phyloP scores from a whole-genome alignment of 805 yeast species.

The Schwanniomyces sp. region DNA sequence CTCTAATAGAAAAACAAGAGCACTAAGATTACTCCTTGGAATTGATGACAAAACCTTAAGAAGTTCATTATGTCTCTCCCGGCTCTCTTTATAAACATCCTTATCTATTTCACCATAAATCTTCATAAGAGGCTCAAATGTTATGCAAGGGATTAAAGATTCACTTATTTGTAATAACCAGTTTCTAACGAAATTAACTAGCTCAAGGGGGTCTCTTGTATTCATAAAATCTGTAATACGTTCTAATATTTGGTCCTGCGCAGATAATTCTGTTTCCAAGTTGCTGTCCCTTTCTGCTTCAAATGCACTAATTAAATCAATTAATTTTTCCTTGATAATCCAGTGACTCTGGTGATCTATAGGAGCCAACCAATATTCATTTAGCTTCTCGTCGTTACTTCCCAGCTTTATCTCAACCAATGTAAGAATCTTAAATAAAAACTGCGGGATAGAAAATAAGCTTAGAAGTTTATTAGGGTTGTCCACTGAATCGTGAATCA shows the following conservation, averaged over 20 bases:
- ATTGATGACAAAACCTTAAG: constrained; percentile 27
- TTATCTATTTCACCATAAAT: constrained; percentile 10
- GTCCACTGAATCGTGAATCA: constrained; percentile 12
- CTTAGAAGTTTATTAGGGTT: constrained; percentile 16
- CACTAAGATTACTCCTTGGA: constrained; percentile 40
- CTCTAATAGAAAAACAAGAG: constrained; percentile 35
- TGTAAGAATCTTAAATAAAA: constrained; percentile 22
- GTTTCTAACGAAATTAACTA: constrained; percentile 33
- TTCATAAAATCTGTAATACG: constrained; percentile 13
- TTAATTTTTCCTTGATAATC: constrained; percentile 30
- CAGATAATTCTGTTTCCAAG: constrained; percentile 15
- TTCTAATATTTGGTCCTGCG: constrained; percentile 22
- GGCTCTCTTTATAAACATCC: constrained; percentile 9
- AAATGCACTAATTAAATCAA: constrained; percentile 19
- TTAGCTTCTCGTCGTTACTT: constrained; percentile 1
- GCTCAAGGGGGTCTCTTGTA: constrained; percentile 1
- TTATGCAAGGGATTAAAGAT: constrained; percentile 41
- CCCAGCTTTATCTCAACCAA: constrained; percentile 13
- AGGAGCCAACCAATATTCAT: constrained; percentile 28
- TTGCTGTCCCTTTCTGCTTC: constrained; percentile 8
- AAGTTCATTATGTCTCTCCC: constrained; percentile 14
- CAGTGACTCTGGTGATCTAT: constrained; percentile 33
- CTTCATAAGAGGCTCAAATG: constrained; percentile 30
- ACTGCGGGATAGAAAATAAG: constrained; percentile 31
- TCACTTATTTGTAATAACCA: constrained; percentile 44